Percentiles rank a stretch among this genome's conserved stretches.
phyloP scores from a whole-genome alignment of 2,329 filamentous ascomycete genomes.

The Aspergillus fischeri region DNA sequence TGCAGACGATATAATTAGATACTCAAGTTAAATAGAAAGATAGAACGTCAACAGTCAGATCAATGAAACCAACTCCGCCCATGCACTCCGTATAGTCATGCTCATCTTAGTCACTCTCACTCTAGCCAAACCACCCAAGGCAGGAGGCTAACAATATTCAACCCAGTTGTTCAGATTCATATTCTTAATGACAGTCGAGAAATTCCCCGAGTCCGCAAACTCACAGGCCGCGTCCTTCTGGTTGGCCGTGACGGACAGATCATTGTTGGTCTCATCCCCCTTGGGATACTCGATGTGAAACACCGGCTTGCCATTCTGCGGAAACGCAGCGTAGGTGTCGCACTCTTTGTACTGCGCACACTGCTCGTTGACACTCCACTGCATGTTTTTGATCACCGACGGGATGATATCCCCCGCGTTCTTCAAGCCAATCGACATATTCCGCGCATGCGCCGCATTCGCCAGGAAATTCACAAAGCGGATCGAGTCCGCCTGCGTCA shows the following conservation, averaged over 20 bases:
- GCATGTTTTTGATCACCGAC: slow-evolving; percentile 48
- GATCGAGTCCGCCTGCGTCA: slow-evolving; percentile 56
- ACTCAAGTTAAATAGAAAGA: too few species aligned
- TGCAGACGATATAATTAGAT: too few species aligned
- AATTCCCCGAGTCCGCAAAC: slow-evolving; percentile 45
- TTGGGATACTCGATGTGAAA: slow-evolving; percentile 70
- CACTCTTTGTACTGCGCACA: slow-evolving; percentile 62
- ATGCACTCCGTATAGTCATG: too few species aligned
- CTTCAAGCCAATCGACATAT: slow-evolving; percentile 64
- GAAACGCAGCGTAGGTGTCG: slow-evolving; percentile 54
- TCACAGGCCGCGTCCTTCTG: slow-evolving; percentile 45
- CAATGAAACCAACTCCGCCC: neutral
- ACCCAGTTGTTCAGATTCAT: slow-evolving; percentile 62
- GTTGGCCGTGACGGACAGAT: slow-evolving; percentile 27
- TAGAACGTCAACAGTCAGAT: too few species aligned
- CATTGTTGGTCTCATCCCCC: slow-evolving; percentile 39
- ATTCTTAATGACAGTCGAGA: slow-evolving; percentile 64
- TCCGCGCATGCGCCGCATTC: slow-evolving; percentile 48
- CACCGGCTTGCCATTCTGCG: slow-evolving; percentile 60
- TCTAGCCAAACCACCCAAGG: too few species aligned
- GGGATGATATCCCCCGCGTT: slow-evolving; percentile 61
- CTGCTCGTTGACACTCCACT: slow-evolving; percentile 69
- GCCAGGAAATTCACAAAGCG: slow-evolving; percentile 60
- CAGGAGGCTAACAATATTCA: slow-evolving; percentile 45
- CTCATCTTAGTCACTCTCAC: slow-evolving; percentile 6